Evolutionary conservation across 345 rosid species (phyloP), one percentile per base, ranked within the genome.

Genomic region (Brassica cretica): DNA sequence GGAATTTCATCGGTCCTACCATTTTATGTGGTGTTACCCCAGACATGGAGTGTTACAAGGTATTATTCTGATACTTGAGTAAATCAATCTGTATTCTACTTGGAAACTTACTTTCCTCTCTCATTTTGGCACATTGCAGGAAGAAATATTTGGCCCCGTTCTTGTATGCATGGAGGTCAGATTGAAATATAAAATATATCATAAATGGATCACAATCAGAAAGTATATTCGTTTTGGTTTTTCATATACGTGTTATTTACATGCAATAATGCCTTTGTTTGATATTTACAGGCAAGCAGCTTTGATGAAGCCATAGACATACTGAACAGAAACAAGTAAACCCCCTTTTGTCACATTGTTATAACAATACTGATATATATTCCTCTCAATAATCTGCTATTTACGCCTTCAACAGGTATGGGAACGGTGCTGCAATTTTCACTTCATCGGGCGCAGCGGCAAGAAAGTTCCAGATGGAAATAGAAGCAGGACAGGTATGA

Each of bases 11-110:
- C 55, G 99, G 98, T 75, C 99, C 99, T 35, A 95, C 99, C 70
- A 80, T 95, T 83, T 74, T 95, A 81, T 83, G 98, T 64, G 90
- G 86, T 71, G 97, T 95, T 72, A 87, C 92, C 44, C 79, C 88
- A 46, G 96, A 95, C 74, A 95, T 95, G 99, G 96, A 93, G 66
- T 95, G 99, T 84, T 95, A 95, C 90, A 91, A 93, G 99, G 98
- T 89, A 81, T 9, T 39, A 15, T 75, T 68, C 51, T 18, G 29
- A 2, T 21, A 63, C 2, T 24, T 0, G 5, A 29, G 4, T 51
- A 11, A 39, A 63, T 74, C 58, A 46, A 62, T 39, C 9, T 64
- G 25, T 49, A 14, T 3, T 12, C 33, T 51, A 29, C 68, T 29
- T 41, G 33, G 21, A 44, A 59, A 59, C 21, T 66, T 66, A 71